phyloP scores from a whole-genome alignment of 176 grass and related monocot species.

The Bonia amplexicaulis region DNA sequence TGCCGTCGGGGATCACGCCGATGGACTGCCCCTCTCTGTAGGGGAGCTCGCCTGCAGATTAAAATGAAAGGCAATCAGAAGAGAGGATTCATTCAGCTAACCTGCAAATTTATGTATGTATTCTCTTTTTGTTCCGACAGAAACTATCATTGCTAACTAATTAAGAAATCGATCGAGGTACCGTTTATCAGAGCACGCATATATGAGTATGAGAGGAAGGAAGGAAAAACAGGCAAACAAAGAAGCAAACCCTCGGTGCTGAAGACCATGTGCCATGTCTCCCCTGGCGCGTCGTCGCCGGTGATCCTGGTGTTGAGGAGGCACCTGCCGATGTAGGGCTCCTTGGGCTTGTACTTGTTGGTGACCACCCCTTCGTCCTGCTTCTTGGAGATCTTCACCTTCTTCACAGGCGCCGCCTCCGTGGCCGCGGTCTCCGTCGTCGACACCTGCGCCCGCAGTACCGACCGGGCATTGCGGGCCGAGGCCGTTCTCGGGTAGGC shows the following conservation, averaged over 20 bases:
- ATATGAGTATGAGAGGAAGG: neutral
- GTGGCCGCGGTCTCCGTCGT: slow-evolving; percentile 32
- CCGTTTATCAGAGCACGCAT: too few relatives aligned
- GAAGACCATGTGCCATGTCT: slow-evolving; percentile 99
- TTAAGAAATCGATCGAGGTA: neutral
- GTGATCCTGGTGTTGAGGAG: slow-evolving; percentile 89
- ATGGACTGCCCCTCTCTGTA: slow-evolving; percentile 92
- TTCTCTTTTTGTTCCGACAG: neutral
- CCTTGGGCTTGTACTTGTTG: slow-evolving; percentile 82
- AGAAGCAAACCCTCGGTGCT: slow-evolving; percentile 57
- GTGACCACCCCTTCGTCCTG: slow-evolving; percentile 66
- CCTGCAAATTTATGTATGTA: neutral
- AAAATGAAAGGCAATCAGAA: neutral
- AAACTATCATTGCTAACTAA: neutral
- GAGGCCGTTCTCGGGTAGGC: slow-evolving; percentile 10
- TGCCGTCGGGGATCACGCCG: slow-evolving; percentile 74
- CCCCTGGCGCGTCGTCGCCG: slow-evolving; percentile 76
- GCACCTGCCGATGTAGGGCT: slow-evolving; percentile 69
- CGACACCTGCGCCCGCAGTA: slow-evolving; percentile 56
- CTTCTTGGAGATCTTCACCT: slow-evolving; percentile 66
- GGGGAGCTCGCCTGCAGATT: slow-evolving; percentile 50
- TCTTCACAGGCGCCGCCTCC: slow-evolving; percentile 36
- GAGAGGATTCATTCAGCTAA: too few relatives aligned
- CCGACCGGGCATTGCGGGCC: neutral
- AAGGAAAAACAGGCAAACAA: neutral